These are phyloP conservation scores for Huntiella omanensis DNA, from an alignment of 2,329 filamentous ascomycete genomes.

Conservation along the genomic window DNA sequence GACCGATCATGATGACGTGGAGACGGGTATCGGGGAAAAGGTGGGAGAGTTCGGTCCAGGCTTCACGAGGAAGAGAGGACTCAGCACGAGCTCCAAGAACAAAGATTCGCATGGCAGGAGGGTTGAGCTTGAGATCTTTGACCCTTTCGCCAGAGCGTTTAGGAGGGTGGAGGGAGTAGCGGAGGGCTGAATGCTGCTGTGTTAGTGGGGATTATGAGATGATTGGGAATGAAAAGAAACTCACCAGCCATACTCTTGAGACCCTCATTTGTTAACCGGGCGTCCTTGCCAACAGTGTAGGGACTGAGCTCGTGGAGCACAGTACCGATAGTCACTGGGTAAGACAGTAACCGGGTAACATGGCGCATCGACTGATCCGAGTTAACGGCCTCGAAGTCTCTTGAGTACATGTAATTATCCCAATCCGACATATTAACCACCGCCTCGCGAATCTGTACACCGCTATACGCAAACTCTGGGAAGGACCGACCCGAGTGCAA, in stretches of 20 bases:
- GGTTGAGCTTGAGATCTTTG: constrained; percentile 62
- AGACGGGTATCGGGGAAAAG: constrained; percentile 85
- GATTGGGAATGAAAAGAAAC: constrained; percentile 16
- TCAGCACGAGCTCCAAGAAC: constrained; percentile 91
- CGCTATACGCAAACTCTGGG: constrained; percentile 82
- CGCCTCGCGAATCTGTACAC: constrained; percentile 76
- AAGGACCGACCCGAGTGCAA: constrained; percentile 79
- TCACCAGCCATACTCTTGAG: constrained; percentile 83
- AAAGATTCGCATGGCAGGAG: constrained; percentile 81
- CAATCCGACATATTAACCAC: constrained; percentile 96
- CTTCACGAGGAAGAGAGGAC: constrained; percentile 80
- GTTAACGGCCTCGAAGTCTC: constrained; percentile 81
- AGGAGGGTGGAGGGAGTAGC: constrained; percentile 85
- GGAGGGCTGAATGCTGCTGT: constrained; percentile 40
- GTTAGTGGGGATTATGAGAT: neutral
- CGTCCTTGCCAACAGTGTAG: constrained; percentile 59
- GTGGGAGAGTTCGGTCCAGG: constrained; percentile 86
- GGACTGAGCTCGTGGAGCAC: constrained; percentile 88
- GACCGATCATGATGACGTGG: constrained; percentile 85
- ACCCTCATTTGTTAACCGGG: constrained; percentile 68
- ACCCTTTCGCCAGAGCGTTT: constrained; percentile 51
- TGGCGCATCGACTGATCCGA: constrained; percentile 81
- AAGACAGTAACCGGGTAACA: constrained; percentile 80
- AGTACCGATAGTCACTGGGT: constrained; percentile 80
- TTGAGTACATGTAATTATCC: constrained; percentile 90